These are phyloP conservation scores for Chlamydomonas reinhardtii DNA, from an alignment of 163 green algal genomes.

Conservation along the genomic window DNA sequence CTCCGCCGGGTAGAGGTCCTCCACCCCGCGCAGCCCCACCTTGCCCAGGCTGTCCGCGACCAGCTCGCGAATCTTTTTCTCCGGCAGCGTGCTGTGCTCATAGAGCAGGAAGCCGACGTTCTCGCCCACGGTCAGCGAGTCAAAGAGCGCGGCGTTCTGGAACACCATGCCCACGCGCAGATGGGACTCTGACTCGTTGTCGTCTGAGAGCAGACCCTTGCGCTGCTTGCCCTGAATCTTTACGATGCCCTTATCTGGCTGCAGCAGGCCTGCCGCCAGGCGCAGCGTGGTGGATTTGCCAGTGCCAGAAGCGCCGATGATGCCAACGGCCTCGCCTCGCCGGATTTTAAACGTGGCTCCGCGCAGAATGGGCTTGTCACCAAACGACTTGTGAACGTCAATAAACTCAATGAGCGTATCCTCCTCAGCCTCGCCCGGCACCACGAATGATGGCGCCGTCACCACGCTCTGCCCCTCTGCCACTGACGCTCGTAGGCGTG, in stretches of 20 bases:
- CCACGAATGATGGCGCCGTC: not conserved
- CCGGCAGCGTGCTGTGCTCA: conserved; percentile 89
- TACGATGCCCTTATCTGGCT: conserved; percentile 94
- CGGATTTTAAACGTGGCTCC: conserved; percentile 95
- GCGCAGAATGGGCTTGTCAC: conserved; percentile 92
- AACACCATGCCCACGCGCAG: conserved; percentile 95
- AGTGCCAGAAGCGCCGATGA: conserved; percentile 97
- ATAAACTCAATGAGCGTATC: conserved; percentile 92
- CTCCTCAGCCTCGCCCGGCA: conserved; percentile 9
- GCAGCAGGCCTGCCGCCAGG: conserved; percentile 95
- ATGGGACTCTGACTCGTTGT: conserved; percentile 62
- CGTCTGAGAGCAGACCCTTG: conserved; percentile 87
- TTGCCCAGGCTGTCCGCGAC: conserved; percentile 83
- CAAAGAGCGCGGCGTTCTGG: conserved; percentile 98
- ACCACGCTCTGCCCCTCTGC: conserved; percentile 11
- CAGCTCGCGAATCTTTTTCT: conserved; percentile 78
- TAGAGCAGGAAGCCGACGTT: conserved; percentile 99
- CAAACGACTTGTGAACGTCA: conserved; percentile 98
- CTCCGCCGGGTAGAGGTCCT: conserved; percentile 91
- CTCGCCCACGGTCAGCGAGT: conserved; percentile 96
- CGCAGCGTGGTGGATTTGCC: conserved; percentile 98
- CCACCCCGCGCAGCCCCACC: conserved; percentile 92
- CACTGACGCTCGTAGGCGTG: conserved; percentile 1
- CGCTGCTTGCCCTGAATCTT: conserved; percentile 87
- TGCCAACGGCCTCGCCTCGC: conserved; percentile 96